phyloP scores from a whole-genome alignment of 2,329 filamentous ascomycete species.

The Metarhizium robertsii region DNA sequence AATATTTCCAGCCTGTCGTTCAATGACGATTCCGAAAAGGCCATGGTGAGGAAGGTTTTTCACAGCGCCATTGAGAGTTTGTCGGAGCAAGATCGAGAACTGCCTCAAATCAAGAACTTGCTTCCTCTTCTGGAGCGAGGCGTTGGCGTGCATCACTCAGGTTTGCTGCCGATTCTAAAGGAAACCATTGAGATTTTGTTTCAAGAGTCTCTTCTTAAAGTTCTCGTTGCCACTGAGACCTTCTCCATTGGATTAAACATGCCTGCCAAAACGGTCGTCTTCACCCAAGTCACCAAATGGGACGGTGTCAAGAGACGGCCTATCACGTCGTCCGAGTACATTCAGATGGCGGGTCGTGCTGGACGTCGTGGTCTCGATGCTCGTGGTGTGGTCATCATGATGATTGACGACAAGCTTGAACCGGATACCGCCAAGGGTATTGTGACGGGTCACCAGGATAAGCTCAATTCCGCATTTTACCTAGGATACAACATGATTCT shows the following conservation, averaged over 20 bases:
- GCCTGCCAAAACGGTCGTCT: slow-evolving; percentile 99
- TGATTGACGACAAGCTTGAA: slow-evolving; percentile 96
- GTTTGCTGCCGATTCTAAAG: slow-evolving; percentile 88
- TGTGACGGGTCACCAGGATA: slow-evolving; percentile 92
- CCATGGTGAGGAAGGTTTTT: slow-evolving; percentile 91
- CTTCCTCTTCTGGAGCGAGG: slow-evolving; percentile 81
- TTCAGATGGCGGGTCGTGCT: slow-evolving; percentile 97
- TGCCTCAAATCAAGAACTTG: slow-evolving; percentile 87
- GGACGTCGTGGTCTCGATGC: slow-evolving; percentile 96
- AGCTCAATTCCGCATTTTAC: slow-evolving; percentile 95
- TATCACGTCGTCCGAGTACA: slow-evolving; percentile 90
- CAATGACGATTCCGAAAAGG: slow-evolving; percentile 93
- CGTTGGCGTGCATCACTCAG: slow-evolving; percentile 95
- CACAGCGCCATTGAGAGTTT: slow-evolving; percentile 85
- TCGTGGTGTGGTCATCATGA: slow-evolving; percentile 98
- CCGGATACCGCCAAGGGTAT: slow-evolving; percentile 90
- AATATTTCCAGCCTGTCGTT: slow-evolving; percentile 81
- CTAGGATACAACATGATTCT: slow-evolving; percentile 99
- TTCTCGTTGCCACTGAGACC: slow-evolving; percentile 94
- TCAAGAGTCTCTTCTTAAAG: slow-evolving; percentile 96
- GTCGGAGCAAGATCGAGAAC: slow-evolving; percentile 78
- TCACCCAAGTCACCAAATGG: slow-evolving; percentile 92
- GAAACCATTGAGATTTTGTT: slow-evolving; percentile 99
- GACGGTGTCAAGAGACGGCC: slow-evolving; percentile 75
- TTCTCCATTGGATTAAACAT: slow-evolving; percentile 99